Percentiles rank a stretch among this genome's conserved stretches.
phyloP scores from a whole-genome alignment of 2,329 filamentous ascomycete genomes.

The Eurotiales sp. region DNA sequence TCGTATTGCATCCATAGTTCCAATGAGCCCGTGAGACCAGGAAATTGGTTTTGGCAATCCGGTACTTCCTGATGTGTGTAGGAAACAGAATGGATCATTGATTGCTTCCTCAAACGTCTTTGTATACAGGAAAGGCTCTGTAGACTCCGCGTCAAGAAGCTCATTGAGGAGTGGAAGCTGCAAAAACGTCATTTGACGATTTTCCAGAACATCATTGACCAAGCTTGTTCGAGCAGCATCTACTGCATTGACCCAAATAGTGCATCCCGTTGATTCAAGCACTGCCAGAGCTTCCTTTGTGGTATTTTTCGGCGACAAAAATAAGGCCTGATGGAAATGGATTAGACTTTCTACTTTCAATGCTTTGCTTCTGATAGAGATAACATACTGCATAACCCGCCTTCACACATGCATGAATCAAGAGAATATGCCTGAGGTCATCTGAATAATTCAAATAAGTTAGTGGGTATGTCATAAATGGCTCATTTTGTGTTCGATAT shows the following conservation, averaged over 20 bases:
- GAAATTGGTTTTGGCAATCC: constrained; percentile 35
- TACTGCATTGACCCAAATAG: constrained; percentile 1
- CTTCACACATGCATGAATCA: constrained; percentile 8
- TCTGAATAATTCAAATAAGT: neutral
- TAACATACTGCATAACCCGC: constrained; percentile 7
- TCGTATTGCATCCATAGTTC: constrained; percentile 16
- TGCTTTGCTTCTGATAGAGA: neutral
- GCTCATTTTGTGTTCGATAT: too few relatives aligned
- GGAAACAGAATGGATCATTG: constrained; percentile 30
- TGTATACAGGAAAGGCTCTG: constrained; percentile 17
- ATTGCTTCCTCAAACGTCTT: constrained; percentile 32
- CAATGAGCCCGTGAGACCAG: constrained; percentile 22
- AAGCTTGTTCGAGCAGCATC: neutral
- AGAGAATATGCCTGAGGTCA: constrained; percentile 4
- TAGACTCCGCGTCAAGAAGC: neutral
- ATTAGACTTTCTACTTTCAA: neutral
- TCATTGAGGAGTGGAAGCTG: constrained; percentile 6
- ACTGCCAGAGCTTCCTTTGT: constrained; percentile 2
- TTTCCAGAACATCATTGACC: neutral
- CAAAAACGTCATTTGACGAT: neutral
- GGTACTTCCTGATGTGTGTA: constrained; percentile 35
- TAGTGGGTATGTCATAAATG: too few relatives aligned
- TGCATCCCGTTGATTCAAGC: neutral
- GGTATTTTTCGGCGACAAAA: constrained; percentile 10
- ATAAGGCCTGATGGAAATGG: constrained; percentile 1